phyloP scores from a whole-genome alignment of 176 grass and related monocot genomes.

The Musa troglodytarum region DNA sequence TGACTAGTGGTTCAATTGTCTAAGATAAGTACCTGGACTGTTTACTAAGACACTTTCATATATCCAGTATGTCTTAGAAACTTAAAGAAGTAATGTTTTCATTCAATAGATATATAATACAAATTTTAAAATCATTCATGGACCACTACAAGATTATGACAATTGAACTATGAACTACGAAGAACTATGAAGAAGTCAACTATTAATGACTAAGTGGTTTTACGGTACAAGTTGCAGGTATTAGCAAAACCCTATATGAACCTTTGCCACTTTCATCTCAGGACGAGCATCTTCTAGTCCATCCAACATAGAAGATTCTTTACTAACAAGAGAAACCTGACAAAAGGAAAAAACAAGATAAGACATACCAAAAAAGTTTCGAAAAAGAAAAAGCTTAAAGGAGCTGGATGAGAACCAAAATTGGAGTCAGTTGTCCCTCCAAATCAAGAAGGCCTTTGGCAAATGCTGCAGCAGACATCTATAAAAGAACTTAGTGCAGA shows the following conservation, averaged over 20 bases:
- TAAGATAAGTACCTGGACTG: too few relatives aligned
- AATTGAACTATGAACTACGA: background rate
- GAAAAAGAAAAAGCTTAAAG: background rate
- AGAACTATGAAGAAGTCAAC: background rate
- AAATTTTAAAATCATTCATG: too few relatives aligned
- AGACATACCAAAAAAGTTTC: background rate
- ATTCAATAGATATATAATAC: too few relatives aligned
- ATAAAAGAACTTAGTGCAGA: background rate
- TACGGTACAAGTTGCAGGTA: too few relatives aligned
- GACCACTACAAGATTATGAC: too few relatives aligned
- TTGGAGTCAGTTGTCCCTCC: conserved; percentile 89
- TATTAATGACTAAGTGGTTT: too few relatives aligned
- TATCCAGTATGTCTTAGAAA: too few relatives aligned
- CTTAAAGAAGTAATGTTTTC: too few relatives aligned
- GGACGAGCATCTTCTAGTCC: conserved; percentile 77
- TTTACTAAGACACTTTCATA: too few relatives aligned
- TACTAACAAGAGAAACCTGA: conserved; percentile 98
- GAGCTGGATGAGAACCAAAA: conserved; percentile 52
- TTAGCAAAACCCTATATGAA: conserved; percentile 14
- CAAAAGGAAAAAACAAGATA: conserved; percentile 19
- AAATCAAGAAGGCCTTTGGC: conserved; percentile 99
- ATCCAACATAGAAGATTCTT: conserved; percentile 96
- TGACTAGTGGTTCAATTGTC: too few relatives aligned
- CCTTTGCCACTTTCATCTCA: conserved; percentile 94
- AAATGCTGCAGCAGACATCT: conserved; percentile 98